Conservation (phyloP, 352 stramenopile species). For the Poterioochromonas sp. region DNA sequence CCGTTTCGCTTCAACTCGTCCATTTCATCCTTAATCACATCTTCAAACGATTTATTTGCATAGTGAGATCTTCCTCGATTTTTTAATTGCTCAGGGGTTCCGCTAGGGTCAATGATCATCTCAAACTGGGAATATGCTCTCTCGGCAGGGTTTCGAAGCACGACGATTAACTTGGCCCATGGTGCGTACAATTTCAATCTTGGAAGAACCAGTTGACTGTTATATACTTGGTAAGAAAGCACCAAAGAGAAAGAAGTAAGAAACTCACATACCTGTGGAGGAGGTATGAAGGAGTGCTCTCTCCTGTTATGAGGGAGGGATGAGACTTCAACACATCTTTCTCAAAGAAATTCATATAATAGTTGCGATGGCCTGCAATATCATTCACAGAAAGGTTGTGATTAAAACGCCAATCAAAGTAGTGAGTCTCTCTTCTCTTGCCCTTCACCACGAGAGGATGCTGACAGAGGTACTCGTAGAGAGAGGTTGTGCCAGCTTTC, state of each 20-base stretch:
- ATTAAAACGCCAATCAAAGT: slow-evolving; percentile 96
- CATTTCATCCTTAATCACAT: slow-evolving; percentile 29
- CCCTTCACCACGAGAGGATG: slow-evolving; percentile 82
- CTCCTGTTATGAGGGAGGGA: slow-evolving; percentile 77
- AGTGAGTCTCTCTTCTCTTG: slow-evolving; percentile 88
- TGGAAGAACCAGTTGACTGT: slow-evolving; percentile 28
- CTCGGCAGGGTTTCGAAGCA: slow-evolving; percentile 66
- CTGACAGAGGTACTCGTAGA: slow-evolving; percentile 94
- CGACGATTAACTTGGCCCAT: slow-evolving; percentile 66
- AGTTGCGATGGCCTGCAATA: slow-evolving; percentile 53
- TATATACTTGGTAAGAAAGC: neutral
- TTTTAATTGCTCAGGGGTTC: slow-evolving; percentile 59
- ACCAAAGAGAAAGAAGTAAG: neutral
- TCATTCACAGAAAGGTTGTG: slow-evolving; percentile 33
- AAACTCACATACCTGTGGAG: slow-evolving; percentile 54
- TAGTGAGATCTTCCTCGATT: slow-evolving; percentile 3
- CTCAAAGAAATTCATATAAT: slow-evolving; percentile 72
- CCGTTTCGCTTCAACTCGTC: neutral
- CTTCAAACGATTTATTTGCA: slow-evolving; percentile 2
- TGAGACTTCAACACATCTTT: slow-evolving; percentile 65
- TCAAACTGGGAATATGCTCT: slow-evolving; percentile 75
- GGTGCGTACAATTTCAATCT: slow-evolving; percentile 51
- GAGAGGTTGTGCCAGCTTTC: slow-evolving; percentile 88
- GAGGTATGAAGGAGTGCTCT: slow-evolving; percentile 80
- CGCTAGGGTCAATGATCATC: slow-evolving; percentile 65